Percentiles rank a stretch among this genome's conserved stretches.
Evolutionary conservation across 202 grass and related monocot species (phyloP).

Genomic region (Hordeum pubiflorum): DNA sequence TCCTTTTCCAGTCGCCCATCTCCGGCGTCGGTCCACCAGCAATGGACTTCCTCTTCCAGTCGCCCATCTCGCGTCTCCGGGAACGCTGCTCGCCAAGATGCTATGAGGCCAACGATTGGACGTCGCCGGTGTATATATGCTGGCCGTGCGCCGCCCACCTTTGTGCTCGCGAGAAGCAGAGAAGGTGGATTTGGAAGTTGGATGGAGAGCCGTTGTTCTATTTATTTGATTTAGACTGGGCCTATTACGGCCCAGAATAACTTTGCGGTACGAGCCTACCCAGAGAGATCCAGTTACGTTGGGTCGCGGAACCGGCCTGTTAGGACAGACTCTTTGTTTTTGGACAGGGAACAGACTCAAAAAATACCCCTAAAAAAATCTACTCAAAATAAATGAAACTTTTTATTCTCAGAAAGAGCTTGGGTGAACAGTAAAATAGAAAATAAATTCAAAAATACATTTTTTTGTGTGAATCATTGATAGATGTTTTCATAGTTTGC

Average conservation of each 20-base stretch:
- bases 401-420: too few relatives aligned
- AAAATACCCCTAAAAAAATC: too few relatives aligned
- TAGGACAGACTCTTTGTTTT: too few relatives aligned
- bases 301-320: too few relatives aligned
- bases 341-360: too few relatives aligned
- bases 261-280: background rate
- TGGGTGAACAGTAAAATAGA: too few relatives aligned
- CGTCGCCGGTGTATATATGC: background rate
- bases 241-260: background rate
- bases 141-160: background rate
- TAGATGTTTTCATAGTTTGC: too few relatives aligned
- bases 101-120: background rate
- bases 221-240: background rate
- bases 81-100: background rate
- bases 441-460: too few relatives aligned
- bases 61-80: background rate
- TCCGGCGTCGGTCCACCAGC: background rate
- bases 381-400: too few relatives aligned
- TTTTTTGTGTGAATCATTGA: too few relatives aligned
- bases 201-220: background rate
- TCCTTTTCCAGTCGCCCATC: background rate
- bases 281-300: too few relatives aligned
- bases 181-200: background rate
- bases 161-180: background rate
- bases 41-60: constrained; percentile 3